Base-by-base conservation (phyloP, 371 early-diverging fungal genomes). In the Haplosporangium sp. region DNA sequence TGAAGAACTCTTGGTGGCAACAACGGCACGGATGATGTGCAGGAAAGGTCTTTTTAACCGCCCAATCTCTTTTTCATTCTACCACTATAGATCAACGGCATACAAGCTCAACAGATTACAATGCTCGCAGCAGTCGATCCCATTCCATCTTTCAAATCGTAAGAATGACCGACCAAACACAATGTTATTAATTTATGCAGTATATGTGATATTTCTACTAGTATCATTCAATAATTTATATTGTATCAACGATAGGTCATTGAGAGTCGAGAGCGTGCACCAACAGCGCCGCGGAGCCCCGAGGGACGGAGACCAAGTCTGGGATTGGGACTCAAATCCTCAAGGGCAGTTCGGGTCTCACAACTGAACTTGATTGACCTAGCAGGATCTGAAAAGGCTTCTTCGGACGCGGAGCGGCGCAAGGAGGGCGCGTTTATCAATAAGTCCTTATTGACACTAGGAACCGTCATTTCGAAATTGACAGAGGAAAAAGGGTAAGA, bases 351-450 rank as follows among this genome's bases (percentile, higher is more conserved):
- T 0, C 92, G 86, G 13, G 85, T 92, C 10, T 93, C 93, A 1
- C 89, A 89, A 41, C 72, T 92, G 74, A 95, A 92, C 71, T 81
- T 98, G 56, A 95, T 97, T 66, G 99, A 98, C 84, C 83, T 99
- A 67, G 98, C 99, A 18, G 99, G 99, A 41, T 95, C 95, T 20
- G 99, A 99, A 84, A 93, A 96, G 77, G 92, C 93, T 4, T 80
- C 91, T 4, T 85, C 90, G n/a, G 86, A 92, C 64, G 83, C 87
- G 46, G 92, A 92, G 10, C 76, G 97, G 37, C 87, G 96, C 21
- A 94, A 95, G 81, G 99, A 99, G 84, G 96, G 97, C 9, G 92
- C 95, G 12, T 93, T 85, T 73, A 99, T 99, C 79, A 99, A 99
- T 84, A 96, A 94, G 80, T 94, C 85, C 67, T 83, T 99, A 41